phyloP scores from a whole-genome alignment of 129 eudicot genomes.

The Heracleum sosnowskyi region DNA sequence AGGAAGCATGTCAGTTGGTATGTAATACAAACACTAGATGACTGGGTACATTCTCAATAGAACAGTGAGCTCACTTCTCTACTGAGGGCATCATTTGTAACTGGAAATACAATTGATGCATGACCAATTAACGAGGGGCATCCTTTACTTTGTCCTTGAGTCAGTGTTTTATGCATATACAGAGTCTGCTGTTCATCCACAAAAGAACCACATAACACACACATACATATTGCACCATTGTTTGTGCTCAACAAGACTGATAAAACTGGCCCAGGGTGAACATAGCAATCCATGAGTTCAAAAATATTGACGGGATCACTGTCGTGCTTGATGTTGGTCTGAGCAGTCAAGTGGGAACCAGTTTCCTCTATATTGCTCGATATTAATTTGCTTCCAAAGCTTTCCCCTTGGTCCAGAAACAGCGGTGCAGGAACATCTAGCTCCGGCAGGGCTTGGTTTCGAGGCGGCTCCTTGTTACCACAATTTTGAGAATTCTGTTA shows the following conservation, averaged over 20 bases:
- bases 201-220: conserved; percentile 55
- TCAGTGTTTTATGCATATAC: conserved; percentile 48
- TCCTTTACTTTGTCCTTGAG: conserved; percentile 40
- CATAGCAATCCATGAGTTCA: conserved; percentile 56
- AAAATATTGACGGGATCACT: conserved; percentile 21
- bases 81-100: conserved; percentile 35
- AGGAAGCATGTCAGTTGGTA: conserved; percentile 6
- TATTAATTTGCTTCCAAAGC: conserved; percentile 14
- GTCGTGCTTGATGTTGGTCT: conserved; percentile 6
- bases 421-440: conserved; percentile 19
- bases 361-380: conserved; percentile 20
- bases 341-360: conserved; percentile 10
- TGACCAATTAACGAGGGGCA: conserved; percentile 74
- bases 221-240: conserved; percentile 45
- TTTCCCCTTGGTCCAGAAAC: conserved; percentile 26
- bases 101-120: conserved; percentile 40
- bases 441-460: conserved; percentile 12
- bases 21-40: neutral
- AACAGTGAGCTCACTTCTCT: conserved; percentile 52
- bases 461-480: neutral
- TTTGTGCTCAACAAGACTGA: conserved; percentile 52
- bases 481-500: conserved; percentile 4
- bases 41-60: neutral
- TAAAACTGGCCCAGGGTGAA: conserved; percentile 67
- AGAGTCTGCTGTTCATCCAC: conserved; percentile 46